A percentile compares a stretch with the other conserved stretches of the same genome.
Evolutionary conservation across 768 basidiomycete species (phyloP).

Genomic region (Sistotremastrum niveocremeum): DNA sequence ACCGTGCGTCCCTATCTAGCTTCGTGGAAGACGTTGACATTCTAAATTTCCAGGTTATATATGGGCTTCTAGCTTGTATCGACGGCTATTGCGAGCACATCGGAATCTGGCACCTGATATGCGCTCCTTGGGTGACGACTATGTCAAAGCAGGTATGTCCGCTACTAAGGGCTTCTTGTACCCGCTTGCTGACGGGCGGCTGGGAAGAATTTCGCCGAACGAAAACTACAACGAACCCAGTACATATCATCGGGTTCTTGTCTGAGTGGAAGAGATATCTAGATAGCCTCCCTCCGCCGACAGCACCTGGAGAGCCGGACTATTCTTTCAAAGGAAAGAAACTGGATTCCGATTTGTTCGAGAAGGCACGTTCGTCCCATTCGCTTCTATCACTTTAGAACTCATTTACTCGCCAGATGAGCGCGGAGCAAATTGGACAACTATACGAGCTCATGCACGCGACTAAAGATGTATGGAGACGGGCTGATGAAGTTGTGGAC

Average conservation of each 20-base stretch:
- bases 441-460: constrained; percentile 91
- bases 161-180: neutral
- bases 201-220: constrained; percentile 79
- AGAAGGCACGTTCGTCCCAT: constrained; percentile 40
- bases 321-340: constrained; percentile 36
- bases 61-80: constrained; percentile 47
- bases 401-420: constrained; percentile 43
- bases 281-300: constrained; percentile 32
- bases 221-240: constrained; percentile 63
- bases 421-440: constrained; percentile 81
- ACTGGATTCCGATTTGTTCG: constrained; percentile 56
- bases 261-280: constrained; percentile 93
- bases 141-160: constrained; percentile 61
- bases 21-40: neutral
- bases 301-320: constrained; percentile 28
- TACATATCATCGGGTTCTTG: constrained; percentile 88
- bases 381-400: neutral
- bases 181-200: constrained; percentile 13
- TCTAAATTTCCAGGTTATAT: neutral
- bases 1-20: constrained; percentile 38
- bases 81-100: constrained; percentile 71
- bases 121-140: constrained; percentile 74
- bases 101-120: constrained; percentile 59
- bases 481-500: constrained; percentile 17
- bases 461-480: constrained; percentile 79